Base-by-base conservation (phyloP, 495 filamentous ascomycete genomes). In the Penicillium simplicissimum region DNA sequence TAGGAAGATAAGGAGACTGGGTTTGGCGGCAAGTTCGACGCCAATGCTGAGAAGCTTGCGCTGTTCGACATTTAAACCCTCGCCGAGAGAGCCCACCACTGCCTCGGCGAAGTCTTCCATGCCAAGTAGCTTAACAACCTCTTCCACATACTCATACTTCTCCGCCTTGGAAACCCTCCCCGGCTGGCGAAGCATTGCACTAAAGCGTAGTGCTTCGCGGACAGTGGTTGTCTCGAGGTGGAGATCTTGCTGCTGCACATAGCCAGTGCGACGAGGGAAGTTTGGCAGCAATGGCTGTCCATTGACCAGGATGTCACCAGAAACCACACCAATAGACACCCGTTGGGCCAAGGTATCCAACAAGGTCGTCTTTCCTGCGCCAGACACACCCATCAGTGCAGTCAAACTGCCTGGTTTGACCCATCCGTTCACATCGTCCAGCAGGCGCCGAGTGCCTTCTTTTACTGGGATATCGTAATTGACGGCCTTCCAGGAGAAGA, bases 191-290 rank as follows among this genome's bases (percentile, higher is more conserved):
- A 97, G 86, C 37, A 93, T 77, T 40, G 93, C 93, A 61, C 85
- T 90, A 74, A 97, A 97, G 55, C 82, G 82, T 28, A 97, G 81
- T 23, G 92, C 91, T 60, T 82, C 93, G 33, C 93, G 85, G 34
- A 96, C 93, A 2, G 93, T 97, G 0, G 88, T 85, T 0, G 90
- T 94, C n/a, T 88, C 81, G 7, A 94, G 80, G 75, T 96, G 92
- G 6, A 96, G 81, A 82, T 97, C 93, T 71, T 96, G 92, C 71
- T 97, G 93, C 67, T 96, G 90, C 23, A 93, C 93, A 65, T 96
- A 97, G 5, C 93, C 93, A n/a, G 91, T 94, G 74, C 90, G 90
- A 53, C 93, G 87, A 61, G 93, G 91, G 80, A 96, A 96, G 1
- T 88, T 91, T 5, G 81, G 74, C 62, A 91, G 87, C 15, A 87